phyloP scores from a whole-genome alignment of 2,329 filamentous ascomycete species.

The Fusarium newnesense region DNA sequence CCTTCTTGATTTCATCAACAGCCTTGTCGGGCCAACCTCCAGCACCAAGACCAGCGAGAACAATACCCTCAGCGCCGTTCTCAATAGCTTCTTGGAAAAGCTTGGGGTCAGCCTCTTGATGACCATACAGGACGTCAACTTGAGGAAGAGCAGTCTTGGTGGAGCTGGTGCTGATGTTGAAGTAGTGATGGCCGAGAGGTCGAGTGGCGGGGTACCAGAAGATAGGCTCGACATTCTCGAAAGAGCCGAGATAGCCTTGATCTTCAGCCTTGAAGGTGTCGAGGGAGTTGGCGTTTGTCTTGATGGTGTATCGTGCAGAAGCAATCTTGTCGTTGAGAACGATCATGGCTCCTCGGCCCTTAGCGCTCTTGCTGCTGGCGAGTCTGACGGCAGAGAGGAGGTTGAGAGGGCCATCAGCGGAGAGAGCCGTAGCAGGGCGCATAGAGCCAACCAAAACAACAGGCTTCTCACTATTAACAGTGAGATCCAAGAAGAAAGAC shows the following conservation, averaged over 20 bases:
- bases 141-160: constrained; percentile 55
- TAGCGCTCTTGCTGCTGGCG: constrained; percentile 57
- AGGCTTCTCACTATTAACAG: constrained; percentile 65
- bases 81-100: constrained; percentile 58
- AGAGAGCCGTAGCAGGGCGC: constrained; percentile 69
- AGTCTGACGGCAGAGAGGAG: constrained; percentile 68
- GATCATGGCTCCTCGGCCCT: constrained; percentile 65
- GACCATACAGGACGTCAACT: constrained; percentile 65
- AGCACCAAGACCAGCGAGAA: constrained; percentile 65
- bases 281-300: constrained; percentile 69
- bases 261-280: constrained; percentile 70
- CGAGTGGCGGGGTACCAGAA: constrained; percentile 66
- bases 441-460: constrained; percentile 70
- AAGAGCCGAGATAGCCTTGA: constrained; percentile 65
- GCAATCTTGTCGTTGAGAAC: constrained; percentile 70
- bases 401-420: constrained; percentile 71
- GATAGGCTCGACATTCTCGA: constrained; percentile 66
- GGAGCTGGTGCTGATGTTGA: constrained; percentile 48
- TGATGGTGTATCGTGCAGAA: constrained; percentile 65
- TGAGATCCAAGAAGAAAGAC: constrained; percentile 69
- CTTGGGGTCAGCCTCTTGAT: constrained; percentile 60
- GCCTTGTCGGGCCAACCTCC: constrained; percentile 58
- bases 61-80: constrained; percentile 62
- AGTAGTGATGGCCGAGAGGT: constrained; percentile 58
- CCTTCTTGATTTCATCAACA: constrained; percentile 50